Evolutionary conservation across 2,329 filamentous ascomycete species (phyloP).

Genomic region (Aspergillus puulaauensis): DNA sequence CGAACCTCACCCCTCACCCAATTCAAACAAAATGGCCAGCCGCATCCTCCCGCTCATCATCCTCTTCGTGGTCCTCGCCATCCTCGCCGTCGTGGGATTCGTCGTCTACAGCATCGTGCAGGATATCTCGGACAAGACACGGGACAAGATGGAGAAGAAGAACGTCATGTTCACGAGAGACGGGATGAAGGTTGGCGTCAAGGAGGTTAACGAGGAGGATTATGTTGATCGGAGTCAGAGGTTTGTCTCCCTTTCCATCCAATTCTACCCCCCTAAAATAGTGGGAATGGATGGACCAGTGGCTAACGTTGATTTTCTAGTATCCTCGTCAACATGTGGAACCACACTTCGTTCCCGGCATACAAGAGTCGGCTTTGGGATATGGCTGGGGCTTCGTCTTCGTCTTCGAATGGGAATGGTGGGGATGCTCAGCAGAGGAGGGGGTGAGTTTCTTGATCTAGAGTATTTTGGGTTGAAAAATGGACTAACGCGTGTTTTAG

Average conservation of each 20-base stretch:
- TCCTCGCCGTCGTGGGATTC: conserved; percentile 55
- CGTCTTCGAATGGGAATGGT: conserved; percentile 7
- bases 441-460: not conserved
- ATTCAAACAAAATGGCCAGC: conserved; percentile 19
- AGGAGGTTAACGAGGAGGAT: conserved; percentile 57
- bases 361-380: conserved; percentile 48
- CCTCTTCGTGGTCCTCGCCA: conserved; percentile 53
- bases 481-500: not conserved
- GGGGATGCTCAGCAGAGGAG: conserved; percentile 22
- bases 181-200: conserved; percentile 61
- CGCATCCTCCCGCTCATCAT: conserved; percentile 57
- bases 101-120: conserved; percentile 59
- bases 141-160: conserved; percentile 63
- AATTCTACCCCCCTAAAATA: not conserved
- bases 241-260: conserved; percentile 27
- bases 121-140: conserved; percentile 58
- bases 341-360: conserved; percentile 46
- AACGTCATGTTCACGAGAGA: conserved; percentile 61
- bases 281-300: not conserved
- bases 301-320: conserved; percentile 23
- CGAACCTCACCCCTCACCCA: not conserved
- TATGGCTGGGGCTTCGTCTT: conserved; percentile 25
- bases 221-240: conserved; percentile 62
- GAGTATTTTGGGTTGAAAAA: not conserved
- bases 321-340: conserved; percentile 51